Conservation (phyloP, 352 stramenopile species). For the Pythium insidiosum region DNA sequence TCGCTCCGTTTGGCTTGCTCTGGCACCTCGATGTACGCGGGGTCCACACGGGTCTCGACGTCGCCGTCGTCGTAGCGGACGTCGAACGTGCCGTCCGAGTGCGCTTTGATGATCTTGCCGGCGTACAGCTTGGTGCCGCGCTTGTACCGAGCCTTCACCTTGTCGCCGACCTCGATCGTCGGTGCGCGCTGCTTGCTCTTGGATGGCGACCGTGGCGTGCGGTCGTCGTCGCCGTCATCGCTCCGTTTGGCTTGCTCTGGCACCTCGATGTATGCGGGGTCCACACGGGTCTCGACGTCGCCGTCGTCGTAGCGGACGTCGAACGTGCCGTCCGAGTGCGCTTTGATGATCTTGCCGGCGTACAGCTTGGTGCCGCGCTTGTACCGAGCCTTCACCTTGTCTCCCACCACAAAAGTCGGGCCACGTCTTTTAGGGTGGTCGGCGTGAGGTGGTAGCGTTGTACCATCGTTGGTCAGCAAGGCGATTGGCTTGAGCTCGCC, state of each 20-base stretch:
- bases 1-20: no score
- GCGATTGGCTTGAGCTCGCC: no score
- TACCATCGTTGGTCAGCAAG: no score
- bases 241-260: not conserved
- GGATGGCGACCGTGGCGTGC: no score
- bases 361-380: constrained; percentile 44
- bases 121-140: constrained; percentile 33
- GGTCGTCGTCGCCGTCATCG: not conserved
- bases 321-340: constrained; percentile 56
- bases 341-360: constrained; percentile 34
- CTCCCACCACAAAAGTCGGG: constrained; percentile 10
- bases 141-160: constrained; percentile 41
- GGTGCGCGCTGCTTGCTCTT: not conserved
- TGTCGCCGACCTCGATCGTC: constrained; percentile 14
- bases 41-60: constrained; percentile 25
- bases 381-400: constrained; percentile 33
- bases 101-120: constrained; percentile 37
- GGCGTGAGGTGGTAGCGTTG: no score
- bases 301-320: constrained; percentile 68
- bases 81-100: constrained; percentile 56
- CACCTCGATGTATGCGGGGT: constrained; percentile 3
- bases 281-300: constrained; percentile 35
- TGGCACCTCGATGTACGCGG: constrained; percentile 1
- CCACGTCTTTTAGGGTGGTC: not conserved
- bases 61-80: constrained; percentile 70